Base-by-base conservation (phyloP, 139 green algal genomes). In the Haematococcus lacustris region DNA sequence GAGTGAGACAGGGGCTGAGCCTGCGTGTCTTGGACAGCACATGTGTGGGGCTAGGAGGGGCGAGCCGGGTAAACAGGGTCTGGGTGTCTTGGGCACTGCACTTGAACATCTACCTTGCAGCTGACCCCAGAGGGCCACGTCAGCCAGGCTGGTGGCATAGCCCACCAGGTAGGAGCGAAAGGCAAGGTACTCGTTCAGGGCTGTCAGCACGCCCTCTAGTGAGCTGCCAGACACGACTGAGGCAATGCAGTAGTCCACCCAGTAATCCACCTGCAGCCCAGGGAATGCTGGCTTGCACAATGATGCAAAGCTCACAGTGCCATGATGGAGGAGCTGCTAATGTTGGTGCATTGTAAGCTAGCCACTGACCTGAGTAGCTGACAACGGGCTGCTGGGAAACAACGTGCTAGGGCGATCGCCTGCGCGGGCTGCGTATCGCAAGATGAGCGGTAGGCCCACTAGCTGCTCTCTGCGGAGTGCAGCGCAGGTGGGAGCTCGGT, bases 121-220 rank as follows among this genome's bases (percentile, higher is more conserved):
- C 72, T 90, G 82, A 5, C 86, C 89, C 94, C 94, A 98, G 6
- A 93, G 69, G 0, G 85, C 88, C 13, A 97, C 7, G 80, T 98
- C 94, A 0, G 93, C 94, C 28, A 92, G 38, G 1, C 86, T 90
- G 2, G 93, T 64, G 5, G 37, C 38, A 71, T 93, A 80, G 76
- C 91, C 94, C 1, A 93, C 92, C 13, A 98, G 76, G 79, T 88
- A 97, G 30, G 90, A 94, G 65, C 93, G 80, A 64, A 93, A 76
- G 1, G 85, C 70, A 28, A 98, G 80, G 68, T 87, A 97, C 35
- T 82, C 72, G 70, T 96, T 86, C 2, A 97, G 59, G 0, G 68
- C 60, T 71, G 39, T 1, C 57, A 30, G 72, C 77, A 91, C 6
- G 82, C 74, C 3, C 65, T 93, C 89, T 3, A 98, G 84, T 3